Evolutionary conservation across 768 basidiomycete genomes (phyloP).

Genomic region (Amanita molliuscula): DNA sequence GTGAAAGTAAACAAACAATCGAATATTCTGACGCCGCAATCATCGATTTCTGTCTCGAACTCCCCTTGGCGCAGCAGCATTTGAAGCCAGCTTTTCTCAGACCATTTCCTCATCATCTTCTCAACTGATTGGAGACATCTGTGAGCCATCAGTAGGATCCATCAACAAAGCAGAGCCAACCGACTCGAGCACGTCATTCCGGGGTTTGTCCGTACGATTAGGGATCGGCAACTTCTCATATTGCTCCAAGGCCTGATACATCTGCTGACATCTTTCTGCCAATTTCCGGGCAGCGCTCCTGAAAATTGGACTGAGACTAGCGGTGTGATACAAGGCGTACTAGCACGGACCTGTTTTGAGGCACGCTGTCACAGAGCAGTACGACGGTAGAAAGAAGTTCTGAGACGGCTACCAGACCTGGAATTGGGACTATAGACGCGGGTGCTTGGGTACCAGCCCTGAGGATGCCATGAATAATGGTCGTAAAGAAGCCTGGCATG

Average conservation of each 20-base stretch:
- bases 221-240: slow-evolving; percentile 21
- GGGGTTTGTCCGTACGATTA: slow-evolving; percentile 20
- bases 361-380: slow-evolving; percentile 34
- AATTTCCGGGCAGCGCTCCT: slow-evolving; percentile 35
- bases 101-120: slow-evolving; percentile 33
- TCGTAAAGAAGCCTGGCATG: no score
- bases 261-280: slow-evolving; percentile 32
- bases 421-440: slow-evolving; percentile 37
- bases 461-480: neutral
- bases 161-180: slow-evolving; percentile 1
- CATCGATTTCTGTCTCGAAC: slow-evolving; percentile 31
- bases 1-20: slow-evolving; percentile 39
- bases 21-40: slow-evolving; percentile 32
- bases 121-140: slow-evolving; percentile 22
- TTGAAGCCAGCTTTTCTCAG: slow-evolving; percentile 24
- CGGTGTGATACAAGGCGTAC: neutral
- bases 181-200: slow-evolving; percentile 20
- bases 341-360: slow-evolving; percentile 32
- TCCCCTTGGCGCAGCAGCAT: slow-evolving; percentile 36
- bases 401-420: slow-evolving; percentile 32
- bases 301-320: slow-evolving; percentile 4
- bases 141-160: neutral
- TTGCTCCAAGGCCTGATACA: slow-evolving; percentile 29
- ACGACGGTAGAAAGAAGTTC: slow-evolving; percentile 33
- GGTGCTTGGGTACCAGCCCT: slow-evolving; percentile 26